A percentile compares a stretch with the other conserved stretches of the same genome.
Evolutionary conservation across 805 yeast genomes (phyloP).

Genomic region (Saccharomyces eubayanus): DNA sequence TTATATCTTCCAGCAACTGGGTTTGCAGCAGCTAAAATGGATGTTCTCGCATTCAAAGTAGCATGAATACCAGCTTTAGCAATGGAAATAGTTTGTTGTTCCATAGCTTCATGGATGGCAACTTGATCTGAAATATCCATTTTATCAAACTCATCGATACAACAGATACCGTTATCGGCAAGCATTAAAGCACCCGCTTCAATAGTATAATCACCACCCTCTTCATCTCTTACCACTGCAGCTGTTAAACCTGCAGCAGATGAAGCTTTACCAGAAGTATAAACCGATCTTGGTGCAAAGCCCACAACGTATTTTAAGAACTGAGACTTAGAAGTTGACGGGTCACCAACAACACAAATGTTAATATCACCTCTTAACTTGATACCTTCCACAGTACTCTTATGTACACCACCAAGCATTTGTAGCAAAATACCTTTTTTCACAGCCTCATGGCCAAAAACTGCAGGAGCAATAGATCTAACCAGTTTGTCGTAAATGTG

Average conservation of each 20-base stretch:
- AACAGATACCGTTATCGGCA: constrained; percentile 97
- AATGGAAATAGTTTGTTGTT: constrained; percentile 96
- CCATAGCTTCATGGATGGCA: constrained; percentile 99
- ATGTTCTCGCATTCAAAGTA: constrained; percentile 90
- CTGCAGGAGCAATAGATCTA: constrained; percentile 88
- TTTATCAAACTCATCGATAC: constrained; percentile 96
- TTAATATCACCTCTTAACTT: constrained; percentile 94
- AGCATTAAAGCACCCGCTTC: constrained; percentile 98
- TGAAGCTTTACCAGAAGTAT: constrained; percentile 96
- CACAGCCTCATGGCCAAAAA: constrained; percentile 89
- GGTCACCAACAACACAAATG: constrained; percentile 94
- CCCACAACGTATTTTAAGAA: constrained; percentile 87
- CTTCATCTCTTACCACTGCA: constrained; percentile 95
- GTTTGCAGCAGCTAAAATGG: constrained; percentile 97
- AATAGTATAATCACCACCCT: constrained; percentile 91
- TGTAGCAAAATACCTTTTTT: constrained; percentile 88
- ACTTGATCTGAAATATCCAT: constrained; percentile 95
- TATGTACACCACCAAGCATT: constrained; percentile 91
- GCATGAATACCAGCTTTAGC: constrained; percentile 99
- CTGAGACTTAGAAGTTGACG: constrained; percentile 94
- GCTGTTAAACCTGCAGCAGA: constrained; percentile 99
- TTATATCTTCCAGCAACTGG: constrained; percentile 97
- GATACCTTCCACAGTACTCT: constrained; percentile 86
- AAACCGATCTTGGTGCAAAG: constrained; percentile 88
- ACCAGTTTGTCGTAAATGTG: constrained; percentile 79